Base-by-base conservation (phyloP, 805 yeast species). In the Kregervanrija fluxuum region DNA sequence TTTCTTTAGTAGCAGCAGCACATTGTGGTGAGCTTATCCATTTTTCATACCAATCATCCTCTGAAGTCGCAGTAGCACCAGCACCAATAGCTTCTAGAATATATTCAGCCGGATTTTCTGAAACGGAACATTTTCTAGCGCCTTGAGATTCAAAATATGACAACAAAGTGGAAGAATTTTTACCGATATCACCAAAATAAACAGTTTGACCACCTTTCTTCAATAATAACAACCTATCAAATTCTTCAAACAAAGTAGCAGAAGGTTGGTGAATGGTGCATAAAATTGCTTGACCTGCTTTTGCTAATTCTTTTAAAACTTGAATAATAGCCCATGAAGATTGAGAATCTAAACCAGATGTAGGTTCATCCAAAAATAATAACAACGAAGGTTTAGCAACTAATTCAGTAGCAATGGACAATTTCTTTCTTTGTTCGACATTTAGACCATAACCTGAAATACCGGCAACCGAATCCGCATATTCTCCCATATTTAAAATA, bases 81-180 rank as follows among this genome's bases (percentile, higher is more conserved):
- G 91, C 90, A 48, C 91, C 91, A 61, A 85, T 80, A 46, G 78
- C 78, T 49, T 80, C 80, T 53, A 83, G 65, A 64, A 82, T 79
- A 67, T 82, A 83, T 62, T 82, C 90, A 32, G 89, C 89, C 17
- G 90, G 89, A 52, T 83, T 83, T 44, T 80, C 88, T 33, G 67
- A 63, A 11, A 61, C 61, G 32, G 67, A 70, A 68, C 93, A 85
- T 43, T 73, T 70, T 48, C 80, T 75, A 35, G 90, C 88, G 33
- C 95, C 79, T 49, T 70, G 55, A 13, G 54, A 56, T 54, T 73
- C 78, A 50, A 75, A 74, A 55, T 75, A 74, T 40, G 69, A 56
- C 32, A 74, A 62, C 57, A 75, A 53, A 4, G 65, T 62, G 17
- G 49, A 47, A 40, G 74, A 74, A 52, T 69, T 63, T 30, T 65